A percentile compares a stretch with the other conserved stretches of the same genome.
Evolutionary conservation across 1,139 yeast genomes (phyloP).

Genomic region (Komagataea norvegica): DNA sequence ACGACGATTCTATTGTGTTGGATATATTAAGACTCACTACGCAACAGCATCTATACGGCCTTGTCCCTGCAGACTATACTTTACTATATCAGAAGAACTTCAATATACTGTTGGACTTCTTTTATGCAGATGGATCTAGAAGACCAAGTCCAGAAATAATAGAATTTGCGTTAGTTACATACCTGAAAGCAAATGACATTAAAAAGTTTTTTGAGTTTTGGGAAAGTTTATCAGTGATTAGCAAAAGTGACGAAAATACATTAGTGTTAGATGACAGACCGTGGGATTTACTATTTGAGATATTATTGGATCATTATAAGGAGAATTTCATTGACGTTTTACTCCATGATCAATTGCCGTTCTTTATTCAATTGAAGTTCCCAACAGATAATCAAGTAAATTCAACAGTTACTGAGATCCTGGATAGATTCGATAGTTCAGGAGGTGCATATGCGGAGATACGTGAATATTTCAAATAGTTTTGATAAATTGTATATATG

Average conservation of each 20-base stretch:
- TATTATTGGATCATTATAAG: slow-evolving; percentile 14
- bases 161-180: slow-evolving; percentile 19
- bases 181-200: slow-evolving; percentile 16
- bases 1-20: slow-evolving; percentile 13
- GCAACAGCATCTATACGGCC: slow-evolving; percentile 19
- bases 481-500: background rate
- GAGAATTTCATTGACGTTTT: slow-evolving; percentile 17
- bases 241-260: background rate
- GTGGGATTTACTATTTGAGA: slow-evolving; percentile 25
- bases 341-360: slow-evolving; percentile 13
- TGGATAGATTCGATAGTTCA: slow-evolving; percentile 16
- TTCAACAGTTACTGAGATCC: slow-evolving; percentile 4
- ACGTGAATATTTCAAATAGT: slow-evolving; percentile 7
- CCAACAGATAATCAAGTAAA: slow-evolving; percentile 7
- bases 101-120: slow-evolving; percentile 5
- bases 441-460: slow-evolving; percentile 14
- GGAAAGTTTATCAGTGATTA: slow-evolving; percentile 12
- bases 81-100: slow-evolving; percentile 3
- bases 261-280: slow-evolving; percentile 26
- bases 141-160: slow-evolving; percentile 9
- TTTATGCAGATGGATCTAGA: slow-evolving; percentile 1
- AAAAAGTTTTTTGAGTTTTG: slow-evolving; percentile 19
- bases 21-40: slow-evolving; percentile 19
- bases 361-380: slow-evolving; percentile 9
- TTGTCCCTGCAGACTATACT: slow-evolving; percentile 7